Evolutionary conservation across 2,329 filamentous ascomycete species (phyloP), one percentile per base, ranked within the genome.

Genomic region (Drechslerella dactyloides): DNA sequence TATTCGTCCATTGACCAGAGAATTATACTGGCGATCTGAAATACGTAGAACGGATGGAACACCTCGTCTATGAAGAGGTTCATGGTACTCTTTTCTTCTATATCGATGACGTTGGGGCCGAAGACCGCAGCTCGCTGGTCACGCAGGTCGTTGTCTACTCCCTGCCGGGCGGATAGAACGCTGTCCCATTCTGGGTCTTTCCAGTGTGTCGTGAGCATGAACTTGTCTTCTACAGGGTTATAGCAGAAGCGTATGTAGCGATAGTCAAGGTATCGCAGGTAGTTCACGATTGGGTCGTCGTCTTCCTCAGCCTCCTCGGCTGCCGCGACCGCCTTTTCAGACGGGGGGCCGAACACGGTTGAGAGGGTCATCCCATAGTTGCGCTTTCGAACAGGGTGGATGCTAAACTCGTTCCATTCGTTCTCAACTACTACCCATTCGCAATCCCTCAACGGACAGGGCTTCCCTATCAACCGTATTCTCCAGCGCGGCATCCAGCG

Each of bases 31-130:
- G 93, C 93, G 76, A 97, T 89, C 80, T 99, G 94, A 78, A 99
- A 99, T 63, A 99, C 89, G 79, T 99, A 99, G 79, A 99, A 99
- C 0, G 94, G 96, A 78, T 99, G 94, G 77, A 99, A 92, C 79
- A 91, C 89, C 82, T 99, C 94, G 76, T 99, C 93, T 19, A 96
- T 84, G 13, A 99, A 83, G 53, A 99, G 85, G 77, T 96, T 90
- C 0, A 86, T 84, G 15, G 89, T 85, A 0, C 90, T 88, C 81
- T 97, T 99, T 77, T 97, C 89, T 76, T 96, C 87, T 75, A 99
- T 96, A 74, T 97, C 90, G 75, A 99, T 96, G 66, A 91, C 80
- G 76, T 99, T 99, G 64, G 84, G 85, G 40, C 93, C 93, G 80
- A 99, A 99, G 3, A 97, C 90, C 46, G 87, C 85, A 76, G 94